phyloP scores from a whole-genome alignment of 2,329 filamentous ascomycete species.

The Hymenoscyphus fructigenus region DNA sequence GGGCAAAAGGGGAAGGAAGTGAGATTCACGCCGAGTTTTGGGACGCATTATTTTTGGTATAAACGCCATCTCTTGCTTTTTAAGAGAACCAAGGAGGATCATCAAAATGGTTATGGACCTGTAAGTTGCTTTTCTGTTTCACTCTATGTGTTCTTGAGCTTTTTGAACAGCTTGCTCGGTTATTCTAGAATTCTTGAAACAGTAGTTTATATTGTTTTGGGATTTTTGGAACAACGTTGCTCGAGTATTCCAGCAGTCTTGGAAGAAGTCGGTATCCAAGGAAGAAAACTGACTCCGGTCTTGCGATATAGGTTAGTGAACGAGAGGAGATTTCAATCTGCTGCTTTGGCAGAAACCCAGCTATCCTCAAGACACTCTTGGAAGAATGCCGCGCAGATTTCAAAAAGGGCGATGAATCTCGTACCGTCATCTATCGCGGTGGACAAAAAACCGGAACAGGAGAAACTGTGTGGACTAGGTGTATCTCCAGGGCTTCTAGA shows the following conservation, averaged over 20 bases:
- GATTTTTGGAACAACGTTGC: too few species aligned
- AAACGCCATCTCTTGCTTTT: constrained; percentile 58
- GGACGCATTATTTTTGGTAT: constrained; percentile 69
- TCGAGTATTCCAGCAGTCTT: neutral
- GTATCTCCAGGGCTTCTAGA: constrained; percentile 57
- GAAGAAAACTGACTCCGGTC: neutral
- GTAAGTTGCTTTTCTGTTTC: neutral
- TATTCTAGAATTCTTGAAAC: neutral
- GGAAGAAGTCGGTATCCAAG: constrained; percentile 30
- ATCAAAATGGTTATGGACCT: constrained; percentile 38
- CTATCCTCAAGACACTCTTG: constrained; percentile 61
- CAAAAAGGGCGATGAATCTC: constrained; percentile 56
- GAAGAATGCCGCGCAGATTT: constrained; percentile 56
- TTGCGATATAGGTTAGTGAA: constrained; percentile 41
- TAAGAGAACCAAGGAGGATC: constrained; percentile 49
- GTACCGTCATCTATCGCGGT: constrained; percentile 66
- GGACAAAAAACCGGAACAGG: constrained; percentile 41
- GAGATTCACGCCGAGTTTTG: constrained; percentile 66
- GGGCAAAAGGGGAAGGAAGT: constrained; percentile 42
- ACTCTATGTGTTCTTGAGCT: too few species aligned
- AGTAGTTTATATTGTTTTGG: too few species aligned
- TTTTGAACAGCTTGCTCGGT: too few species aligned
- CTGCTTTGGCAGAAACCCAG: constrained; percentile 61
- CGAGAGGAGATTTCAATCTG: constrained; percentile 60
- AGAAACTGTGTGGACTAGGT: constrained; percentile 59